A percentile compares a stretch with the other conserved stretches of the same genome.
Evolutionary conservation across 176 grass and related monocot genomes (phyloP).

Genomic region (Leersia perrieri): DNA sequence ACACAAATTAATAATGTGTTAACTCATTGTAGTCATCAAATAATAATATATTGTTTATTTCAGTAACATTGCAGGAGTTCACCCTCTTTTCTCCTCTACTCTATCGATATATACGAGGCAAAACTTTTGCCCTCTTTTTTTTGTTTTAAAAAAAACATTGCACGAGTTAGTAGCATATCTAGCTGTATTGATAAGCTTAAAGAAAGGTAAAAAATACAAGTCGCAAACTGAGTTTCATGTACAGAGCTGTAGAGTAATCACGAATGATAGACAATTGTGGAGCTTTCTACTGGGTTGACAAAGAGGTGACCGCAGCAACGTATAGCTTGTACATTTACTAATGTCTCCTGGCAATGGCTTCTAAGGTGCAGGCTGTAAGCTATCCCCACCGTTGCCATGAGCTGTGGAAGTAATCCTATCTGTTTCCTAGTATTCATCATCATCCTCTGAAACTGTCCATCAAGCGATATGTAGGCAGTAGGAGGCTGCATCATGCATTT

Average conservation of each 20-base stretch:
- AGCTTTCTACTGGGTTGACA: too few species aligned
- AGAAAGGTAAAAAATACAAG: not conserved
- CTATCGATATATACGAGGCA: too few species aligned
- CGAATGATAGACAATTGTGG: not conserved
- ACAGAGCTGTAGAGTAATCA: not conserved
- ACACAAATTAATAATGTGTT: not conserved
- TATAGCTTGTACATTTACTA: fast-evolving
- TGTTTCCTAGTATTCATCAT: not conserved
- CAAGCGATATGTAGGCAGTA: not conserved
- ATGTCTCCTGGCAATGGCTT: not conserved
- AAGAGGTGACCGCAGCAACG: not conserved
- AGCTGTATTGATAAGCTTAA: not conserved
- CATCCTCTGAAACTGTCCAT: not conserved
- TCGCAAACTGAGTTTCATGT: not conserved
- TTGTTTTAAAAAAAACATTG: too few species aligned
- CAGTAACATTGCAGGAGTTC: not conserved
- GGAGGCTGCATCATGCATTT: not conserved
- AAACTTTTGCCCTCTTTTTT: too few species aligned
- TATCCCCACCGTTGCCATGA: too few species aligned
- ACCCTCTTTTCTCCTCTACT: too few species aligned
- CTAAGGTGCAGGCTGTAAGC: not conserved
- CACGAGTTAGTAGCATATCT: not conserved
- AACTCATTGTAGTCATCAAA: not conserved
- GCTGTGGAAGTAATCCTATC: not conserved
- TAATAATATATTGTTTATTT: not conserved